phyloP scores from a whole-genome alignment of 202 grass and related monocot genomes.

The Schoenoplectus tabernaemontani region DNA sequence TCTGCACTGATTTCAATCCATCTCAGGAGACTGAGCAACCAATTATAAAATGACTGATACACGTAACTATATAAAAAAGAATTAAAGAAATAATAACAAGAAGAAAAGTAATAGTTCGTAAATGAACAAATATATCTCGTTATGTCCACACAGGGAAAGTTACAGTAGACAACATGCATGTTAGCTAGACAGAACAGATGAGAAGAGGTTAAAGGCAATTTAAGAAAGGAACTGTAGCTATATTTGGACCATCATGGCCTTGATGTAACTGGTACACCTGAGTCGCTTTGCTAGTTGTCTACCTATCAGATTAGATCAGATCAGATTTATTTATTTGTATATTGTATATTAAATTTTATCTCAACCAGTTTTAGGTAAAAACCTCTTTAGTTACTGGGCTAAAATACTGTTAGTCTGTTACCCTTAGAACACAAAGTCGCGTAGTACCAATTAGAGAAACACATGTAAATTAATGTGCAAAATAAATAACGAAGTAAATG shows the following conservation, averaged over 20 bases:
- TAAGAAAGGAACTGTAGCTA: constrained; percentile 12
- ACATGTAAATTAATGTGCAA: background rate
- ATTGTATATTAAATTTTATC: background rate
- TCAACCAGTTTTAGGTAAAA: background rate
- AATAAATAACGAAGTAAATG: background rate
- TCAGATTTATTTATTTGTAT: too few species aligned
- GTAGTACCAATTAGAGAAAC: background rate
- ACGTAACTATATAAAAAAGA: background rate
- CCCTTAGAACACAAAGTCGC: background rate
- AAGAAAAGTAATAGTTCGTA: background rate
- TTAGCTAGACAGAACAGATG: constrained; percentile 14
- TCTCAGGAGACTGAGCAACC: background rate
- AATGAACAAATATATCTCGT: background rate
- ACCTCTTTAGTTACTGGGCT: background rate
- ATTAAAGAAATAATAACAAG: too few species aligned
- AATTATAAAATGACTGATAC: background rate
- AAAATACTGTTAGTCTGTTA: too few species aligned
- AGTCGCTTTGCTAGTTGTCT: constrained; percentile 7
- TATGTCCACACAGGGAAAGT: background rate
- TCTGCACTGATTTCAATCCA: background rate
- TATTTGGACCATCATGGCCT: constrained; percentile 14
- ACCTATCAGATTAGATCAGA: constrained; percentile 1
- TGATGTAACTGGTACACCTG: constrained; percentile 24
- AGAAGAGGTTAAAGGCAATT: constrained; percentile 18
- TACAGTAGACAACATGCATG: constrained; percentile 15